Conservation (phyloP, 352 stramenopile species). For the Plasmopara halstedii region DNA sequence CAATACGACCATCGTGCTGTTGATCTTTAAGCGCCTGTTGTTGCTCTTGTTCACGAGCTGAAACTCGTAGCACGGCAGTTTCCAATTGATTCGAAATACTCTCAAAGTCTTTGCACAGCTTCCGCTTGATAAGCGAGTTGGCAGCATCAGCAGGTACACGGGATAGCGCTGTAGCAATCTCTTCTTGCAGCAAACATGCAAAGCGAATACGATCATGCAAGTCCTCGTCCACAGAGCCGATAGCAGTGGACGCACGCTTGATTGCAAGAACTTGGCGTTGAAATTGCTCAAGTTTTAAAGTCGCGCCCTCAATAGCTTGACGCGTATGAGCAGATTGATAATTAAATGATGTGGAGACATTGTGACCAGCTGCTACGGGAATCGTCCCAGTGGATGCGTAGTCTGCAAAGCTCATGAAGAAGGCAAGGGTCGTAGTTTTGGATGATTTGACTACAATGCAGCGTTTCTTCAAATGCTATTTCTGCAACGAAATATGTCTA, state of each 20-base stretch:
- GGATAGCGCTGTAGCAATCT: constrained; percentile 59
- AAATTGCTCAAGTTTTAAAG: constrained; percentile 79
- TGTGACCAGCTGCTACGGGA: constrained; percentile 7
- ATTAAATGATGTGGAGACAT: constrained; percentile 3
- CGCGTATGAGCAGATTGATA: constrained; percentile 22
- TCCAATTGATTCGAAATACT: constrained; percentile 68
- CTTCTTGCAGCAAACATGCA: constrained; percentile 72
- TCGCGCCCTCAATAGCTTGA: constrained; percentile 55
- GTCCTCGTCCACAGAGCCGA: constrained; percentile 49
- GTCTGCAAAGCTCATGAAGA: background rate
- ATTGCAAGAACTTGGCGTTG: constrained; percentile 76
- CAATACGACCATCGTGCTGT: constrained; percentile 40
- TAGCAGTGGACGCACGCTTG: constrained; percentile 40
- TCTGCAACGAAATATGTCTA: no score
- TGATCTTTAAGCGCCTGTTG: constrained; percentile 39
- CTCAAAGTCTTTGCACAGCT: constrained; percentile 79
- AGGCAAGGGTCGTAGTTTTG: background rate
- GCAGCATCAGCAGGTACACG: constrained; percentile 49
- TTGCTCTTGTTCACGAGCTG: constrained; percentile 50
- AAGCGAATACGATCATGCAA: constrained; percentile 81
- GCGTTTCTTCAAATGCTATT: no score
- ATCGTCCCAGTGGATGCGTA: background rate
- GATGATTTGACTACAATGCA: no score
- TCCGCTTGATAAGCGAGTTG: constrained; percentile 69
- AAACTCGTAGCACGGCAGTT: constrained; percentile 53